These are phyloP conservation scores for Marvania coccoides DNA, from an alignment of 139 green algal genomes.

Conservation along the genomic window DNA sequence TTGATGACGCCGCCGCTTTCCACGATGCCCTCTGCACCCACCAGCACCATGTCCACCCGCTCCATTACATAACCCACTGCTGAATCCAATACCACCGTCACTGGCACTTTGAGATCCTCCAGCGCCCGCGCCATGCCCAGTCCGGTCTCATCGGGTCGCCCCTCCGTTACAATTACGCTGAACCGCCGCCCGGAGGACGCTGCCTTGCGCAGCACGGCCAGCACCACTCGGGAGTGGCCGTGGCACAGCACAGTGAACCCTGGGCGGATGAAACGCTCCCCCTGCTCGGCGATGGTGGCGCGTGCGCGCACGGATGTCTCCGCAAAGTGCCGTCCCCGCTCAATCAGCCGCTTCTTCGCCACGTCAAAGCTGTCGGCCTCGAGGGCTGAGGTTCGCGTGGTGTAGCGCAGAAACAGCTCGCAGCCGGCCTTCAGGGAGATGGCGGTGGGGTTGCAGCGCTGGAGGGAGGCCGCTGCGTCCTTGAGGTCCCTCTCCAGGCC, in stretches of 20 bases:
- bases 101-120: slow-evolving; percentile 61
- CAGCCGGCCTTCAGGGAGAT: slow-evolving; percentile 86
- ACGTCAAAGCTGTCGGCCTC: slow-evolving; percentile 66
- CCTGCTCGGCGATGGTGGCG: slow-evolving; percentile 78
- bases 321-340: slow-evolving; percentile 44
- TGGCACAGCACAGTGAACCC: slow-evolving; percentile 74
- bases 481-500: slow-evolving; percentile 78
- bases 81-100: slow-evolving; percentile 77
- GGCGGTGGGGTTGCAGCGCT: slow-evolving; percentile 76
- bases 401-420: slow-evolving; percentile 92
- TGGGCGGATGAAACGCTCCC: slow-evolving; percentile 74
- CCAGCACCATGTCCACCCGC: slow-evolving; percentile 78
- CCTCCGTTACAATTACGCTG: slow-evolving; percentile 88
- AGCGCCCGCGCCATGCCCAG: slow-evolving; percentile 66
- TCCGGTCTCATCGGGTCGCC: slow-evolving; percentile 73
- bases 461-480: slow-evolving; percentile 58
- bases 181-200: slow-evolving; percentile 67
- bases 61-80: slow-evolving; percentile 76
- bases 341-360: slow-evolving; percentile 71
- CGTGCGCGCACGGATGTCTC: slow-evolving; percentile 76
- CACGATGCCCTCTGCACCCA: slow-evolving; percentile 91
- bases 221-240: slow-evolving; percentile 82
- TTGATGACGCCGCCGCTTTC: slow-evolving; percentile 95
- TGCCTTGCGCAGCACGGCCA: slow-evolving; percentile 68
- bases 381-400: slow-evolving; percentile 74